phyloP scores from a whole-genome alignment of 2,329 filamentous ascomycete species.

The Clathrospora elynae region DNA sequence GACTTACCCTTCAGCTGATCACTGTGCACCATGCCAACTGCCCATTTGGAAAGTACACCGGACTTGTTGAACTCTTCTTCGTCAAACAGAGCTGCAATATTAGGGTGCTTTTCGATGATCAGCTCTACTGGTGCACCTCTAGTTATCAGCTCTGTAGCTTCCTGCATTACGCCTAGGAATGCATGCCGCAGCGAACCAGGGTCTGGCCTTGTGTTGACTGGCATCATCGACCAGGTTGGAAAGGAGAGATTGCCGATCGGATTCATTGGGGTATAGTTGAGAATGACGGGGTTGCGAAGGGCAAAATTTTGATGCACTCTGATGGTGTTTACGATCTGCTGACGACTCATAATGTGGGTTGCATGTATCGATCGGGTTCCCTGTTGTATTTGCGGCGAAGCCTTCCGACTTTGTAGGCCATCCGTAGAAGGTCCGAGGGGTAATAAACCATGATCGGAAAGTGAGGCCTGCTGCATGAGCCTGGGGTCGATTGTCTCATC shows the following conservation, averaged over 20 bases:
- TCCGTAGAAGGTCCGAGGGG: conserved; percentile 16
- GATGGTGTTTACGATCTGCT: conserved; percentile 27
- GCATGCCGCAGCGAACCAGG: conserved; percentile 23
- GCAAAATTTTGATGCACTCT: conserved; percentile 31
- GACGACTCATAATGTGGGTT: conserved; percentile 26
- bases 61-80: conserved; percentile 22
- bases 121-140: conserved; percentile 15
- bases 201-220: conserved; percentile 27
- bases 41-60: conserved; percentile 29
- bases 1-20: conserved; percentile 23
- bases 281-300: conserved; percentile 21
- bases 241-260: conserved; percentile 24
- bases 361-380: conserved; percentile 20
- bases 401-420: conserved; percentile 9
- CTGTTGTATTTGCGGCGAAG: conserved; percentile 12
- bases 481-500: conserved; percentile 22
- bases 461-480: conserved; percentile 9
- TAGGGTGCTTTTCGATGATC: conserved; percentile 28
- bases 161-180: conserved; percentile 15
- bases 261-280: conserved; percentile 13
- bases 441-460: conserved; percentile 3
- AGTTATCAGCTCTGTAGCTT: conserved; percentile 20
- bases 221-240: conserved; percentile 36
- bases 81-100: conserved; percentile 31
- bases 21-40: conserved; percentile 30